Base-by-base conservation (phyloP, 495 filamentous ascomycete species). In the Trichoderma asperelloides region DNA sequence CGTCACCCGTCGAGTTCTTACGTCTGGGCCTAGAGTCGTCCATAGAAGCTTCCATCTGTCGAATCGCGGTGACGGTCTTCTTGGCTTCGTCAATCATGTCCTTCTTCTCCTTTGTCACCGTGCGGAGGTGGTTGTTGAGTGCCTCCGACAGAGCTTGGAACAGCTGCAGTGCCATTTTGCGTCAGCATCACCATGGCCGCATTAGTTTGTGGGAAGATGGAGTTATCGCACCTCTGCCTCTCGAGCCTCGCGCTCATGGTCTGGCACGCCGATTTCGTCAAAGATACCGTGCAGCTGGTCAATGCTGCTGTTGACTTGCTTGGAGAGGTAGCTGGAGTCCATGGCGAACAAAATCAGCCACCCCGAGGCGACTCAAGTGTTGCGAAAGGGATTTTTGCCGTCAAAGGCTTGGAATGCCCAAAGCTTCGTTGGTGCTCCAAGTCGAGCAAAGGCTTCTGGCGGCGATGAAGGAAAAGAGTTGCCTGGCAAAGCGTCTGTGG, bases 261-360 rank as follows among this genome's bases (percentile, higher is more conserved):
- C 86, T 21, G 92, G 83, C 55, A 99, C 88, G 43, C 95, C 95
- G 71, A 99, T 97, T 70, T 98, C 94, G 77, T 98, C 95, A 72
- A 96, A 99, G 63, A 97, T 84, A 55, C 89, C 89, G 79, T 97
- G 93, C 60, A 99, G 83, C 78, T 96, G 90, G 74, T 84, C 84
- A 71, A 96, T 90, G 73, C 96, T 97, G 70, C 86, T 93, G 71
- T 91, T 91, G 76, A 97, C 91, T 84, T 97, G 93, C 73, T 93
- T 91, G 72, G 91, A 89, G 75, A 97, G 80, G 74, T 96, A 94
- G 74, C 89, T 89, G 63, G 92, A 91, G 78, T 97, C 92, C 93
- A 96, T 97, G 51, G 67, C 63, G 55, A 60, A 60, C 55, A 30
- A 30, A 27, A 28, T 60, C 55, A 60, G 55, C 55, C 55, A 60